Conservation (phyloP, 2,329 filamentous ascomycete species). For the Claviceps cyperi region DNA sequence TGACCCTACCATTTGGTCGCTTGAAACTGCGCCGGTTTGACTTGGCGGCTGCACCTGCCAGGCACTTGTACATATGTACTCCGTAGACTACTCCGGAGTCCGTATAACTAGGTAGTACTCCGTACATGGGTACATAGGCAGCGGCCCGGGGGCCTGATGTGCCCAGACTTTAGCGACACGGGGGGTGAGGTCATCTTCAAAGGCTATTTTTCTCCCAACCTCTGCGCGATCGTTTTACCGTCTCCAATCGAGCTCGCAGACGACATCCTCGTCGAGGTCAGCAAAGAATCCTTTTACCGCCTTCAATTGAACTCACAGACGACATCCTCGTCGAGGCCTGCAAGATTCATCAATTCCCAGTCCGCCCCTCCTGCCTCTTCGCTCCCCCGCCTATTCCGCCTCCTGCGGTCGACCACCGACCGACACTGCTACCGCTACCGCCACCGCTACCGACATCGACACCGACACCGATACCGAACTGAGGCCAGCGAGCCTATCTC, state of each 20-base stretch:
- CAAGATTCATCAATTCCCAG: background rate
- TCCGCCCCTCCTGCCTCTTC: background rate
- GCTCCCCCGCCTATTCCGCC: background rate
- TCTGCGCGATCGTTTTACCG: background rate
- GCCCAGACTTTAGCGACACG: background rate
- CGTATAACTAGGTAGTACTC: too few species aligned
- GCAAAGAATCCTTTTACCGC: background rate
- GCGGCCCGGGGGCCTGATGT: background rate
- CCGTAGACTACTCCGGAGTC: too few species aligned
- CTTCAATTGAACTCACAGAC: background rate
- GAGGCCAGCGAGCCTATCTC: background rate
- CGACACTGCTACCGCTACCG: background rate
- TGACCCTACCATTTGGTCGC: background rate
- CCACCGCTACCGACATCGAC: background rate
- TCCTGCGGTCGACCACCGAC: background rate
- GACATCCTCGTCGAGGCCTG: background rate
- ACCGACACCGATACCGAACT: background rate
- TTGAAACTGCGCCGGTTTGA: background rate
- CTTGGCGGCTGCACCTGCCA: background rate
- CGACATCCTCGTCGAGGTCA: background rate
- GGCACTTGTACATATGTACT: background rate
- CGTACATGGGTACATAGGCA: too few species aligned
- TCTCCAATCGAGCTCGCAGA: background rate
- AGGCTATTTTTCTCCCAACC: background rate
- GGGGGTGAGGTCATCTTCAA: constrained; percentile 1